Evolutionary conservation across 2,329 filamentous ascomycete species (phyloP).

Genomic region (Clonostachys solani): DNA sequence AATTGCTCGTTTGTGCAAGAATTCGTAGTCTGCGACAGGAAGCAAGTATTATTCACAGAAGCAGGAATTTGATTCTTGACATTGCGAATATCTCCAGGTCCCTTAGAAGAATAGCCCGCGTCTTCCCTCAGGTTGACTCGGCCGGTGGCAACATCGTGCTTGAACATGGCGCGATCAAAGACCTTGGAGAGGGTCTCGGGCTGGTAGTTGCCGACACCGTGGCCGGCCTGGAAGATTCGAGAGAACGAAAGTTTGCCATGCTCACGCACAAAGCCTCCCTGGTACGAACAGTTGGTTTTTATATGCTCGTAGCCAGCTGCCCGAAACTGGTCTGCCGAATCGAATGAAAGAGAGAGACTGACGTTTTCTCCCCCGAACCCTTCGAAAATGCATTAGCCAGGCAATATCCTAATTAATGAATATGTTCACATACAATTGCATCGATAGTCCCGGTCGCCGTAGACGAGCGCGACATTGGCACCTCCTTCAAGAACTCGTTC

Average conservation of each 20-base stretch:
- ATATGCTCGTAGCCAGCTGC: conserved; percentile 66
- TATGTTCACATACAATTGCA: conserved; percentile 46
- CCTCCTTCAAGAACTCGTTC: conserved; percentile 54
- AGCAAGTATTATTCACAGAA: conserved; percentile 48
- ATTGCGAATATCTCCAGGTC: conserved; percentile 46
- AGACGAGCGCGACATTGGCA: conserved; percentile 66
- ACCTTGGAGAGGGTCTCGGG: conserved; percentile 48
- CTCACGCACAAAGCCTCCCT: conserved; percentile 67
- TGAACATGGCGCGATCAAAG: conserved; percentile 52
- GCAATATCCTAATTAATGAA: neutral
- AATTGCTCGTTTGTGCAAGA: conserved; percentile 31
- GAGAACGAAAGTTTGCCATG: conserved; percentile 67
- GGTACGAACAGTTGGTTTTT: conserved; percentile 58
- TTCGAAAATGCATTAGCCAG: neutral
- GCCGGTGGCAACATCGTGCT: conserved; percentile 48
- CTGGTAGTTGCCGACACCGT: conserved; percentile 55
- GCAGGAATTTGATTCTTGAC: conserved; percentile 43
- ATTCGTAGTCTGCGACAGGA: conserved; percentile 39
- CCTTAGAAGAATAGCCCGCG: conserved; percentile 18
- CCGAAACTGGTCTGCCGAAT: conserved; percentile 44
- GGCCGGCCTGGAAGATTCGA: conserved; percentile 58
- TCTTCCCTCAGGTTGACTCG: conserved; percentile 31
- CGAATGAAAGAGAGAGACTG: conserved; percentile 52
- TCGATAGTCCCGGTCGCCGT: conserved; percentile 56
- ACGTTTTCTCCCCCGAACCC: conserved; percentile 62